phyloP scores from a whole-genome alignment of 176 grass and related monocot species.

The Oryza meridionalis region DNA sequence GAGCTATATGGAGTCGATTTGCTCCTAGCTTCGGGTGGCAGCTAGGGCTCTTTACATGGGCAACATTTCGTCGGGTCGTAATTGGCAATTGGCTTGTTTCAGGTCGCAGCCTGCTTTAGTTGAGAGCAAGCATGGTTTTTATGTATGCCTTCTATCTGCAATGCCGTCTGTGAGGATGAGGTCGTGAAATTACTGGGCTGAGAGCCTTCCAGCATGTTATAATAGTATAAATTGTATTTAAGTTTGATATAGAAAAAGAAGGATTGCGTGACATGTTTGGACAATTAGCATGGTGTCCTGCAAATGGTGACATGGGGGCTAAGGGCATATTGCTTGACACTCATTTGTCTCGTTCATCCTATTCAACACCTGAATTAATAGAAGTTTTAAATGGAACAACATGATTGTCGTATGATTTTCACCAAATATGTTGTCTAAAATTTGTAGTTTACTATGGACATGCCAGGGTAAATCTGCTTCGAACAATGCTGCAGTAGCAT shows the following conservation, averaged over 20 bases:
- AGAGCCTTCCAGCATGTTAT: neutral
- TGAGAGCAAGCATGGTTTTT: neutral
- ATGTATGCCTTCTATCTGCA: neutral
- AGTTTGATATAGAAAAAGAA: neutral
- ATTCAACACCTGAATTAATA: neutral
- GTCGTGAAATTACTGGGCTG: neutral
- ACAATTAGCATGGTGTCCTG: too few species aligned
- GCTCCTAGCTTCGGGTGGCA: neutral
- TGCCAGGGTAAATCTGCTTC: too few species aligned
- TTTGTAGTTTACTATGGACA: too few species aligned
- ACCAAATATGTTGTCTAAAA: too few species aligned
- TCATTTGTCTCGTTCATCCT: neutral
- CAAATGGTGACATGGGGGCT: too few species aligned
- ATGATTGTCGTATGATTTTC: neutral
- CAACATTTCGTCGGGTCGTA: neutral
- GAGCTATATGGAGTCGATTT: neutral
- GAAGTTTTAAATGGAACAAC: neutral
- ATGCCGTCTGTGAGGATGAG: neutral
- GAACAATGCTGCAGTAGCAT: too few species aligned
- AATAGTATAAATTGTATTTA: neutral
- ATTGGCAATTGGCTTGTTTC: neutral
- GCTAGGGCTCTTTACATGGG: too few species aligned
- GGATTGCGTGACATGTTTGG: neutral
- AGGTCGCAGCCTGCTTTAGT: neutral
- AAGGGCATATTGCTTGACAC: neutral